A percentile compares a stretch with the other conserved stretches of the same genome.
Conservation (phyloP, 345 rosid genomes). For the Citrus glauca region DNA sequence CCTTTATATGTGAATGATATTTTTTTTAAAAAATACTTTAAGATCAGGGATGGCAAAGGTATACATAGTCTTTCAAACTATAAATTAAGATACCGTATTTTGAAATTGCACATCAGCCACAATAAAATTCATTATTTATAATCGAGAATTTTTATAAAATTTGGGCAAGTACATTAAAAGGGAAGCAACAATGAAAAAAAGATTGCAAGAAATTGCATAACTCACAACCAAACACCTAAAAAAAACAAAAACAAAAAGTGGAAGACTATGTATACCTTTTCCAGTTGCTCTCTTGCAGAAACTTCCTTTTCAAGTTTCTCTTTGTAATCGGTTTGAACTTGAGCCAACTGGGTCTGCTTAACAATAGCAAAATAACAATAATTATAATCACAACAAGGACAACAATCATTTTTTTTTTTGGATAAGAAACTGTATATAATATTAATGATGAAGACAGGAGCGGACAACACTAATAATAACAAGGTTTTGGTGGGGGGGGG, state of each 20-base stretch:
- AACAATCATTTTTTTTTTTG: no score
- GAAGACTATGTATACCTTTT: constrained; percentile 50
- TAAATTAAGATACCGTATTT: neutral
- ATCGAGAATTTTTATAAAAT: neutral
- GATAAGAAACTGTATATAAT: no score
- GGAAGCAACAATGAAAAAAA: neutral
- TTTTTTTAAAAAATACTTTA: neutral
- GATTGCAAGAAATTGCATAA: neutral
- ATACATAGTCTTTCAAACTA: neutral
- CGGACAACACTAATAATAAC: neutral
- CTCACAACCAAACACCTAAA: constrained; percentile 2
- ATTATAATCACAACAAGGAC: no score
- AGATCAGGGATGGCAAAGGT: neutral
- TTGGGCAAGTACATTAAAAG: neutral
- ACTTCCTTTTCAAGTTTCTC: constrained; percentile 76
- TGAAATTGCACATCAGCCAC: neutral
- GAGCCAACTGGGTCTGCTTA: constrained; percentile 60
- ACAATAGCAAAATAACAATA: constrained; percentile 5
- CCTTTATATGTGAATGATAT: no score
- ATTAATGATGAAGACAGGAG: no score
- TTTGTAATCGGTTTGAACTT: constrained; percentile 70
- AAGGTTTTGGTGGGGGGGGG: neutral
- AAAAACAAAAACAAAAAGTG: neutral
- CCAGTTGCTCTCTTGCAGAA: constrained; percentile 50
- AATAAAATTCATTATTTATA: neutral